Percentiles rank a stretch among this genome's conserved stretches.
These are phyloP conservation scores for Metschnikowia kunwiensis DNA, from an alignment of 805 yeast genomes.

Conservation along the genomic window DNA sequence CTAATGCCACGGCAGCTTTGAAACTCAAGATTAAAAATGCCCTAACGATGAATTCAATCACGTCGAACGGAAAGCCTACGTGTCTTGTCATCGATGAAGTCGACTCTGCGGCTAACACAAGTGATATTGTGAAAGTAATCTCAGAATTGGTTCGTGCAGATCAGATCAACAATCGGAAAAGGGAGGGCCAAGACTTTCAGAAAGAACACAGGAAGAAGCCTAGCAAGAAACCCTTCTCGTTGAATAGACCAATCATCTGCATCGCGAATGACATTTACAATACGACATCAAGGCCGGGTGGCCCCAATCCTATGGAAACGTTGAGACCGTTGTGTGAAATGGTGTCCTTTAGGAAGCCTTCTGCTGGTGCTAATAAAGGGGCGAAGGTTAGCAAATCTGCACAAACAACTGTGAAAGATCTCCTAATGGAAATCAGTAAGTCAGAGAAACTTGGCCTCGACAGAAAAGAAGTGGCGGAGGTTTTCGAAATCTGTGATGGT, in stretches of 20 bases:
- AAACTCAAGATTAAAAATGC: slow-evolving; percentile 49
- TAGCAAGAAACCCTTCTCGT: slow-evolving; percentile 35
- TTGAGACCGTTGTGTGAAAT: slow-evolving; percentile 73
- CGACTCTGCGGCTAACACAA: slow-evolving; percentile 47
- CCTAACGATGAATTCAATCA: slow-evolving; percentile 52
- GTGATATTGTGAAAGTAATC: slow-evolving; percentile 42
- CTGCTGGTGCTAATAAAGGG: slow-evolving; percentile 31
- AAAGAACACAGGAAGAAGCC: slow-evolving; percentile 20
- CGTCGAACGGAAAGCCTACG: slow-evolving; percentile 69
- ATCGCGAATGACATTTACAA: slow-evolving; percentile 82
- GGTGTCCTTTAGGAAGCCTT: slow-evolving; percentile 60
- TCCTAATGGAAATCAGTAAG: slow-evolving; percentile 47
- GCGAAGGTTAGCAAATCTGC: slow-evolving; percentile 28
- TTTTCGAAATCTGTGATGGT: slow-evolving; percentile 69
- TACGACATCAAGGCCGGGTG: slow-evolving; percentile 22
- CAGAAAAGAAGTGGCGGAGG: slow-evolving; percentile 53
- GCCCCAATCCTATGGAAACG: slow-evolving; percentile 60
- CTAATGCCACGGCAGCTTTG: slow-evolving; percentile 30
- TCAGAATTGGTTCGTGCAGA: slow-evolving; percentile 65
- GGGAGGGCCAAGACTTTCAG: slow-evolving; percentile 1
- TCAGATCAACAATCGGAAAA: slow-evolving; percentile 8
- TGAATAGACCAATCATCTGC: slow-evolving; percentile 84
- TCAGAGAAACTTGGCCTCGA: slow-evolving; percentile 51
- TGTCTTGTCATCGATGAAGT: slow-evolving; percentile 87
- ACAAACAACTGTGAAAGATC: slow-evolving; percentile 35